Percentiles rank a stretch among this genome's conserved stretches.
These are phyloP conservation scores for Phytophthora palmivora DNA, from an alignment of 352 stramenopile species.

Conservation along the genomic window DNA sequence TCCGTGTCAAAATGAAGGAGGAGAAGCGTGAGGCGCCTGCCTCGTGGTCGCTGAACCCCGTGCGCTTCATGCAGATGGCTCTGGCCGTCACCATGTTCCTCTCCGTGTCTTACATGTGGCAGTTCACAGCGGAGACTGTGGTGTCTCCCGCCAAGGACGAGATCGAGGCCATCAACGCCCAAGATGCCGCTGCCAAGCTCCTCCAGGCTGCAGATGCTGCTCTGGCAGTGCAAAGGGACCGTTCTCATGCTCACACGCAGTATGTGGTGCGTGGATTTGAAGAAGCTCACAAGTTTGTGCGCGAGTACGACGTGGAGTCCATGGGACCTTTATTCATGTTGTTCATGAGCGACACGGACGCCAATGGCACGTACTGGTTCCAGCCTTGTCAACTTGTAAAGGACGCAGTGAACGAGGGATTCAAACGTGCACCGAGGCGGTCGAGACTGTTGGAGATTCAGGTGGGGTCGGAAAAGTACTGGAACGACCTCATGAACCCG, in stretches of 20 bases:
- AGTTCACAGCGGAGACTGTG: constrained; percentile 64
- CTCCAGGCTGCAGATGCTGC: constrained; percentile 26
- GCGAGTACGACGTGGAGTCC: constrained; percentile 68
- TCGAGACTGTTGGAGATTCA: constrained; percentile 79
- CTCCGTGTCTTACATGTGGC: constrained; percentile 73
- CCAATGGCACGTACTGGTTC: constrained; percentile 83
- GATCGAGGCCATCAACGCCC: constrained; percentile 24
- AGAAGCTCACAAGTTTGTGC: constrained; percentile 76
- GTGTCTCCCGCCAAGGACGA: constrained; percentile 17
- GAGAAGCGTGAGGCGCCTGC: constrained; percentile 12
- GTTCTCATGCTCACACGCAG: constrained; percentile 58
- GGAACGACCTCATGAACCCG: constrained; percentile 77
- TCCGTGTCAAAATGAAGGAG: constrained; percentile 25
- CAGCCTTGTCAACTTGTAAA: constrained; percentile 68
- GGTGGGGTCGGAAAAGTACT: constrained; percentile 59
- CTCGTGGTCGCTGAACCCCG: constrained; percentile 42
- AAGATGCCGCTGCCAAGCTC: constrained; percentile 34
- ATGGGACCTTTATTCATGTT: constrained; percentile 78
- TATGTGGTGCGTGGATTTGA: constrained; percentile 77
- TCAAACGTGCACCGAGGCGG: constrained; percentile 63
- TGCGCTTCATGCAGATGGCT: constrained; percentile 80
- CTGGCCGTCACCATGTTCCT: constrained; percentile 64
- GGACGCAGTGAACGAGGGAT: constrained; percentile 61
- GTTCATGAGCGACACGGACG: constrained; percentile 78
- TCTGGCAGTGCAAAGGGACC: constrained; percentile 42